These are phyloP conservation scores for Phaeoacremonium minimum DNA, from an alignment of 2,329 filamentous ascomycete genomes.

Conservation along the genomic window DNA sequence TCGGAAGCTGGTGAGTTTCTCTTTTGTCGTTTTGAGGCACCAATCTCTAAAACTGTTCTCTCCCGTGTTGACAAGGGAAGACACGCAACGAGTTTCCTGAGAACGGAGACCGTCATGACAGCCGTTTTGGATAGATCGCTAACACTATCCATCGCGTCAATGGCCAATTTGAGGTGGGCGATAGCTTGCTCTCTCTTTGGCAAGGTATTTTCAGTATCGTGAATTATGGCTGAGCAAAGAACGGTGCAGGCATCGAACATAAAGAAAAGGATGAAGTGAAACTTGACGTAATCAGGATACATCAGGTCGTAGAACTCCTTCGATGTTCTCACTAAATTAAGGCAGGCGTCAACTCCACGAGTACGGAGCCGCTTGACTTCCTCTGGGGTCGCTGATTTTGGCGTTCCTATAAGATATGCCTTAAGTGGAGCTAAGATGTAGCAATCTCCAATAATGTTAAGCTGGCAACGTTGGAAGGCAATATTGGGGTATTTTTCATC, in stretches of 20 bases:
- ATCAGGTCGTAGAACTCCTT: slow-evolving; percentile 16
- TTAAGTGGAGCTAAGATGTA: slow-evolving; percentile 16
- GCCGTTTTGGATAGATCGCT: slow-evolving; percentile 7
- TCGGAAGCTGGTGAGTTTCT: too few relatives aligned
- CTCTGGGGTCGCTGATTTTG: slow-evolving; percentile 13
- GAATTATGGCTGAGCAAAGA: slow-evolving; percentile 19
- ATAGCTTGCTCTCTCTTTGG: slow-evolving; percentile 16
- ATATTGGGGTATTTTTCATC: slow-evolving; percentile 17
- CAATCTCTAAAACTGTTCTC: slow-evolving; percentile 3
- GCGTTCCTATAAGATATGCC: slow-evolving; percentile 15
- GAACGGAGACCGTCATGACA: slow-evolving; percentile 5
- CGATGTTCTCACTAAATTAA: slow-evolving; percentile 12
- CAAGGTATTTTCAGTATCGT: slow-evolving; percentile 17
- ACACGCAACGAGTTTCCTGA: slow-evolving; percentile 4
- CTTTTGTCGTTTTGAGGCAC: background rate
- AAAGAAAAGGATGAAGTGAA: slow-evolving; percentile 23
- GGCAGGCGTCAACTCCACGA: slow-evolving; percentile 15
- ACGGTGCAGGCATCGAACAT: slow-evolving; percentile 22
- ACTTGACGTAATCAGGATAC: slow-evolving; percentile 17
- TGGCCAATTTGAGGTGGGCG: slow-evolving; percentile 3
- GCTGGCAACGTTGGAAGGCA: slow-evolving; percentile 21
- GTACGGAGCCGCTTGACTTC: slow-evolving; percentile 13
- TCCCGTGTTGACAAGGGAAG: slow-evolving; percentile 5
- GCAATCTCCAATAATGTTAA: slow-evolving; percentile 20
- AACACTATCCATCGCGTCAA: slow-evolving; percentile 8